Evolutionary conservation across 1,139 yeast species (phyloP), one percentile per base, ranked within the genome.

Genomic region (Torulaspora pretoriensis): DNA sequence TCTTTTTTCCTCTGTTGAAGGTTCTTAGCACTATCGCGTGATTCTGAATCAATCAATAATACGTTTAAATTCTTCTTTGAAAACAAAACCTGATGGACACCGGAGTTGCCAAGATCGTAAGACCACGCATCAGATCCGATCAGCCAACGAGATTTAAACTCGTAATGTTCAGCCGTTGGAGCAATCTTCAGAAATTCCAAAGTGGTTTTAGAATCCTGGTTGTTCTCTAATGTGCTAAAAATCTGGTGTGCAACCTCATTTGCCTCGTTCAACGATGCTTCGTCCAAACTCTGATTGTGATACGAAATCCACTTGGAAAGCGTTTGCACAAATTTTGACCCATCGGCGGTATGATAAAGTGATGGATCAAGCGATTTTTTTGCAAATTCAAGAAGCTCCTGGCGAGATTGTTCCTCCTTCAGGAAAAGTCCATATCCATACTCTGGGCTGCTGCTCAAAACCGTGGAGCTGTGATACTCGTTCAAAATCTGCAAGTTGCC

Each of bases 71-170:
- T 86, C 63, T 81, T 75, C 38, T 83, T 83, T 0, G 92, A 81
- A 27, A 89, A 70, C 39, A 90, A 71, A 12, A 88, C 83, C 60
- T 82, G 83, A 66, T 92, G 97, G 43, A 90, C 85, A 64, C 97
- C 96, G 8, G 96, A 84, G 53, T 86, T 75, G 32, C 97, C 97
- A 55, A 87, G 72, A 69, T 90, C 97, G 63, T 83, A 89, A 16
- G 96, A 78, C 97, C 98, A 90, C 27, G 95, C 80, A 67, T 90
- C 97, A 7, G 97, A 88, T 19, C 97, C 97, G 51, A 92, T 73
- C 51, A 90, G 72, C 98, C 98, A 90, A 49, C 79, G 75, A 22
- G 84, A 73, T 43, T 72, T 71, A 63, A 64, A 59, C 52, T 83
- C 74, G 51, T 69, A 73, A 3, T 71, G 68, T 49, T 75, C 68